Evolutionary conservation across 2,329 filamentous ascomycete species (phyloP).

Genomic region (Atkinsonella hypoxylon): DNA sequence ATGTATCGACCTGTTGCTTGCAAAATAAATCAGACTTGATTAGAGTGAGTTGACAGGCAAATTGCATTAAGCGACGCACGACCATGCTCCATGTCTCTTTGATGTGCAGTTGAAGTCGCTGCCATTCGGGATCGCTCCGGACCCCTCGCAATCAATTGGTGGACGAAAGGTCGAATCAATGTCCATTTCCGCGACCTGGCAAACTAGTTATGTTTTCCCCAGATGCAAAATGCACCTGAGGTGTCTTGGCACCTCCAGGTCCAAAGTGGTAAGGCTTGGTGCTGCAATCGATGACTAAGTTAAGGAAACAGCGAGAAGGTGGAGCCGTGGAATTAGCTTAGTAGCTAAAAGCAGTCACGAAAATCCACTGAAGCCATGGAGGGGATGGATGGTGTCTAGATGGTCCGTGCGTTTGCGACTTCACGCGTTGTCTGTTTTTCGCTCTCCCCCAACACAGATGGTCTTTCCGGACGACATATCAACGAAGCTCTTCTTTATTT

Average conservation of each 20-base stretch:
- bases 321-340: constrained; percentile 1
- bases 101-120: too few relatives aligned
- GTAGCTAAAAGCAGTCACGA: not conserved
- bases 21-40: too few relatives aligned
- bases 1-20: too few relatives aligned
- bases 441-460: constrained; percentile 13
- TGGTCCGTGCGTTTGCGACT: constrained; percentile 17
- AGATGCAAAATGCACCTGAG: constrained; percentile 4
- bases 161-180: not conserved
- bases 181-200: not conserved
- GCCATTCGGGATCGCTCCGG: too few relatives aligned
- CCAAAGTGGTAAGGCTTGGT: not conserved
- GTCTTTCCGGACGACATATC: constrained; percentile 24
- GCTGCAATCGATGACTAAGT: constrained; percentile 7
- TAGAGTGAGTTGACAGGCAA: too few relatives aligned
- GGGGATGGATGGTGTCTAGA: not conserved
- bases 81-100: too few relatives aligned
- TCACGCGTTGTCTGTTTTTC: constrained; percentile 32
- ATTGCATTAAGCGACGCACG: too few relatives aligned
- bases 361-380: not conserved
- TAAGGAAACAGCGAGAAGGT: not conserved
- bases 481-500: constrained; percentile 18
- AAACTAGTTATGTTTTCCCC: constrained; percentile 4
- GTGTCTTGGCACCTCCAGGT: not conserved
- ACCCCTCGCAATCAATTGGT: not conserved